phyloP scores from a whole-genome alignment of 2,329 filamentous ascomycete genomes.

The Trichoderma sp. region DNA sequence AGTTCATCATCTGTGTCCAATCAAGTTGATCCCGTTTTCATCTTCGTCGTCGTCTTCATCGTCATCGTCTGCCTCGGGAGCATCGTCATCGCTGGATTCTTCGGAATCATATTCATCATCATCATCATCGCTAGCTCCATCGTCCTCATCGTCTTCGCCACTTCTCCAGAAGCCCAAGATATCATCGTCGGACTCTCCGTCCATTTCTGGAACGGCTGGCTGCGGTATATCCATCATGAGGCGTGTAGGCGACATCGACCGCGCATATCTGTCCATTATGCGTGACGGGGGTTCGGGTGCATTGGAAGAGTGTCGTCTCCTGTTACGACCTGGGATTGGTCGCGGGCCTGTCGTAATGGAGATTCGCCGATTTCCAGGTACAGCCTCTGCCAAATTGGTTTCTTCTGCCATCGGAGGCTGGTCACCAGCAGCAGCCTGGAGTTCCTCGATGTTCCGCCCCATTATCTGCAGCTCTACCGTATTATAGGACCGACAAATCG shows the following conservation, averaged over 20 bases:
- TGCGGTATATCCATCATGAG: conserved; percentile 32
- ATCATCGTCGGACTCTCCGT: conserved; percentile 55
- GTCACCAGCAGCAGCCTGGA: conserved; percentile 32
- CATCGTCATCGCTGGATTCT: conserved; percentile 52
- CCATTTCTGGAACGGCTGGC: conserved; percentile 33
- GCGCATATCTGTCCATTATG: conserved; percentile 45
- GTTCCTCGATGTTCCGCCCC: conserved; percentile 42
- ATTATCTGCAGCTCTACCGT: conserved; percentile 66
- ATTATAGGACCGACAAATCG: conserved; percentile 69
- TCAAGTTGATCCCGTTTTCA: conserved; percentile 52
- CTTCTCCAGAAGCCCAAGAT: conserved; percentile 60
- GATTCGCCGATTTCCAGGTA: conserved; percentile 31
- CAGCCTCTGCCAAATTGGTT: background rate
- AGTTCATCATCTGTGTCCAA: conserved; percentile 50
- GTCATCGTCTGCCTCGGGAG: conserved; percentile 44
- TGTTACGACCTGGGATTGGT: conserved; percentile 29
- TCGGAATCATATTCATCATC: conserved; percentile 46
- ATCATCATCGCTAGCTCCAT: conserved; percentile 32
- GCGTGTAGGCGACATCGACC: conserved; percentile 47
- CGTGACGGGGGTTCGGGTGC: conserved; percentile 38
- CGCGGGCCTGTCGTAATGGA: conserved; percentile 24
- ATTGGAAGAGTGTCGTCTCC: conserved; percentile 45
- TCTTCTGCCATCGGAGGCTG: conserved; percentile 28
- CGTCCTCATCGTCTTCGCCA: conserved; percentile 50
- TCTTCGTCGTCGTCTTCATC: conserved; percentile 49